Conservation (phyloP, 208 protist species). For the Zelonia costaricensis region DNA sequence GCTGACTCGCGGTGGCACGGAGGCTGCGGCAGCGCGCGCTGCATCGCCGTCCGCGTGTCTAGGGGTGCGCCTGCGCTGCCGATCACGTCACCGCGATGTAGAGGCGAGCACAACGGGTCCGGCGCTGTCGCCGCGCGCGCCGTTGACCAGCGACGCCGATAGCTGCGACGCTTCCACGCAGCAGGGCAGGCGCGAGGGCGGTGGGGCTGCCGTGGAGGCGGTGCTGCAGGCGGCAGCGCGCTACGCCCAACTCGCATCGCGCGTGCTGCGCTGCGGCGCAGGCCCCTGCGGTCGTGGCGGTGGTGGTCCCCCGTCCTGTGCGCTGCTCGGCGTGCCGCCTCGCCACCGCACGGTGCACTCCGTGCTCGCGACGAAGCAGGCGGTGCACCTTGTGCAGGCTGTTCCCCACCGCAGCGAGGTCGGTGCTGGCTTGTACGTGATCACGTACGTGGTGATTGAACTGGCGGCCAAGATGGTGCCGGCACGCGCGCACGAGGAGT, state of each 20-base stretch:
- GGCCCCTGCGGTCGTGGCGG: not conserved
- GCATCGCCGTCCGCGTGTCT: too few relatives aligned
- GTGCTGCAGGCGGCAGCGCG: slow-evolving; percentile 17
- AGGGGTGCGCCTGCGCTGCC: too few relatives aligned
- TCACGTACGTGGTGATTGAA: slow-evolving; percentile 24
- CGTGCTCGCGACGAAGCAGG: slow-evolving; percentile 13
- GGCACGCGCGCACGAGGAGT: slow-evolving; percentile 22
- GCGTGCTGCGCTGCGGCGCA: slow-evolving; percentile 4
- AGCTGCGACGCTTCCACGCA: too few relatives aligned
- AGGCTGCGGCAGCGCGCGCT: too few relatives aligned
- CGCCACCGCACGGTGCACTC: slow-evolving; percentile 20
- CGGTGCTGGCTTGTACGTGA: not conserved
- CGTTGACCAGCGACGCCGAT: too few relatives aligned
- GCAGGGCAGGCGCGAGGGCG: too few relatives aligned
- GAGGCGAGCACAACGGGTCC: too few relatives aligned
- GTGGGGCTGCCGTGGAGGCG: slow-evolving; percentile 10
- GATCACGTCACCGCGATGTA: too few relatives aligned
- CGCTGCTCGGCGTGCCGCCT: not conserved
- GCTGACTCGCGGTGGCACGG: too few relatives aligned
- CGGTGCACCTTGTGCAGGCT: slow-evolving; percentile 12
- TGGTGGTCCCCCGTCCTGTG: not conserved
- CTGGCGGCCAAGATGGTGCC: slow-evolving; percentile 19
- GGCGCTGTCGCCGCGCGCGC: too few relatives aligned
- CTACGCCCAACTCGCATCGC: slow-evolving; percentile 11
- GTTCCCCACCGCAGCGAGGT: slow-evolving; percentile 1